Percentiles rank a stretch among this genome's conserved stretches.
Evolutionary conservation across 352 stramenopile species (phyloP).

Genomic region (Globisporangium parvum): DNA sequence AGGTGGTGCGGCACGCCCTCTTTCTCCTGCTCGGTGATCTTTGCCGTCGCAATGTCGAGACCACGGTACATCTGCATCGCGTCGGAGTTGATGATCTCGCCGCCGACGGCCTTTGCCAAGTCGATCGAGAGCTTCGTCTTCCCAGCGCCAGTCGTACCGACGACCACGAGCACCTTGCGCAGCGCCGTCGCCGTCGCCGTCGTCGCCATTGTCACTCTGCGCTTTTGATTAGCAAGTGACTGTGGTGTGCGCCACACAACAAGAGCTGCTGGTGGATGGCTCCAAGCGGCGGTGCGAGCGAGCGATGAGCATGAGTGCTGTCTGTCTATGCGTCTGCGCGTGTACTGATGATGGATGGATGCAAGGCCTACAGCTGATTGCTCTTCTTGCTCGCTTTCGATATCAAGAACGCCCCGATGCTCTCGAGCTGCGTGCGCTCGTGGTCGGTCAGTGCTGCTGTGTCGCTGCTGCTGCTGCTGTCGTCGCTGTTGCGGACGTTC

Average conservation of each 20-base stretch:
- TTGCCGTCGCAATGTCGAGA: conserved; percentile 86
- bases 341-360: too few species aligned
- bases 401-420: conserved; percentile 55
- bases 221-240: conserved; percentile 15
- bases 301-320: not conserved
- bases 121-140: conserved; percentile 92
- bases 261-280: conserved; percentile 14
- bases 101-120: conserved; percentile 82
- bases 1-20: conserved; percentile 88
- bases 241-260: conserved; percentile 20
- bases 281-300: conserved; percentile 2
- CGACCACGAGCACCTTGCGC: conserved; percentile 84
- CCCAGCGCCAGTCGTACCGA: conserved; percentile 88
- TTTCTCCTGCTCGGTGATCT: conserved; percentile 81
- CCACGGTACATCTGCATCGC: conserved; percentile 91
- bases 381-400: conserved; percentile 55
- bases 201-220: not conserved
- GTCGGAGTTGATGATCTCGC: conserved; percentile 90
- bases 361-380: conserved; percentile 9
- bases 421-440: conserved; percentile 39
- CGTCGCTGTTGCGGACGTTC: conserved; percentile 1
- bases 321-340: too few species aligned
- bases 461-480: not conserved
- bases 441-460: not conserved
- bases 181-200: conserved; percentile 22